These are phyloP conservation scores for Pythium dissimile DNA, from an alignment of 352 stramenopile species.

Conservation along the genomic window DNA sequence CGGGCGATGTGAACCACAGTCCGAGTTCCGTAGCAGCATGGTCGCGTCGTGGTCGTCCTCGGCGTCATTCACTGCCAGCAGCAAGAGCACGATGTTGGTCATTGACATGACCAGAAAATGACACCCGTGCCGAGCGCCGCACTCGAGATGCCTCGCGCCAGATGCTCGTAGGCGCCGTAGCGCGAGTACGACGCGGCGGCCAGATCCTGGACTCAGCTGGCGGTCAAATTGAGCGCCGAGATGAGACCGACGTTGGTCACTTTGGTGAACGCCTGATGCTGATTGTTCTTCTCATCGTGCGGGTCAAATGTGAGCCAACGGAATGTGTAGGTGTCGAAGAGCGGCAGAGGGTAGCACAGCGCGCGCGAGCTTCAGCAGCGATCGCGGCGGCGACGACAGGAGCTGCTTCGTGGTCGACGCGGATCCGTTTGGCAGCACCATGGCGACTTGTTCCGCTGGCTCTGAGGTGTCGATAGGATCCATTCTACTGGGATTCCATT, in stretches of 20 bases:
- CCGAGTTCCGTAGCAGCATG: conserved; percentile 18
- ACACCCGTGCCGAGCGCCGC: conserved; percentile 18
- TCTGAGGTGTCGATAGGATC: too few relatives aligned
- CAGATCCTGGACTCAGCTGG: conserved; percentile 21
- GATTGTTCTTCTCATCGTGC: conserved; percentile 24
- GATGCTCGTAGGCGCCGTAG: conserved; percentile 11
- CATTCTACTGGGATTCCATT: too few relatives aligned
- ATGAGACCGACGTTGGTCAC: conserved; percentile 29
- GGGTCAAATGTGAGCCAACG: conserved; percentile 31
- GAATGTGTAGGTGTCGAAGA: conserved; percentile 34
- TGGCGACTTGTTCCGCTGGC: too few relatives aligned
- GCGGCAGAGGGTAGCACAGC: conserved; percentile 25
- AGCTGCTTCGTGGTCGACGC: too few relatives aligned
- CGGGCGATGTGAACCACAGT: conserved; percentile 24
- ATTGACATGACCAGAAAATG: conserved; percentile 31
- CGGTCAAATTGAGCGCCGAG: conserved; percentile 26
- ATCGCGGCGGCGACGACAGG: background rate
- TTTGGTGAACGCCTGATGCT: conserved; percentile 29
- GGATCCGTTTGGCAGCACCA: too few relatives aligned
- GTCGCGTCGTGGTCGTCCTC: conserved; percentile 25
- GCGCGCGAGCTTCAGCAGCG: background rate
- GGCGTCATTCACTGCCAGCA: conserved; percentile 20
- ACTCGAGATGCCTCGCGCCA: conserved; percentile 8
- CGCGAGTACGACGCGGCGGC: conserved; percentile 18
- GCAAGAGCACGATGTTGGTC: conserved; percentile 22